A percentile compares a stretch with the other conserved stretches of the same genome.
phyloP scores from a whole-genome alignment of 805 yeast genomes.

The Candida patagonica region DNA sequence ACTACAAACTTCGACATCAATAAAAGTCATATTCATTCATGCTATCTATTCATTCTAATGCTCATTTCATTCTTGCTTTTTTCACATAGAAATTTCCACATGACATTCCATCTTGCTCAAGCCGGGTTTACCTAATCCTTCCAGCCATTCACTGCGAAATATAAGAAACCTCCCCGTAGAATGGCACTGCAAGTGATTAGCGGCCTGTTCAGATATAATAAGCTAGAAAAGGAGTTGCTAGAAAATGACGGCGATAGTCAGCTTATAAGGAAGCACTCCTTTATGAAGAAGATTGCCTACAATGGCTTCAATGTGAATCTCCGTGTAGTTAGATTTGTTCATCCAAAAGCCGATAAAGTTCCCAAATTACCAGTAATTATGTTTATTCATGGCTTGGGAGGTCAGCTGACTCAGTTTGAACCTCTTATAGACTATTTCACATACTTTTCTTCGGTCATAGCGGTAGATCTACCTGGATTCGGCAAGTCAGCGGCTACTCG shows the following conservation, averaged over 20 bases:
- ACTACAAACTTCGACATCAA: too few species aligned
- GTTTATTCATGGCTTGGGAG: constrained; percentile 84
- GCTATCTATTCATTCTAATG: too few species aligned
- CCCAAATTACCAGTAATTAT: constrained; percentile 47
- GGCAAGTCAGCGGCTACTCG: constrained; percentile 36
- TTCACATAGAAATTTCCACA: too few species aligned
- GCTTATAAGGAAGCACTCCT: constrained; percentile 15
- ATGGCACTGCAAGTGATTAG: constrained; percentile 8
- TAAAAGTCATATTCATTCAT: too few species aligned
- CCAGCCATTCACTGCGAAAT: too few species aligned
- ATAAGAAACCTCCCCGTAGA: too few species aligned
- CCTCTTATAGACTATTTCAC: constrained; percentile 54
- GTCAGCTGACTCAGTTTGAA: constrained; percentile 79
- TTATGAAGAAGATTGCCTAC: not conserved
- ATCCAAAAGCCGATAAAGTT: constrained; percentile 21
- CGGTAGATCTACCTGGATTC: constrained; percentile 83
- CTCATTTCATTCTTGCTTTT: too few species aligned
- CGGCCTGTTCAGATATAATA: constrained; percentile 15
- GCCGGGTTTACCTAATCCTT: too few species aligned
- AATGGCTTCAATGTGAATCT: constrained; percentile 8
- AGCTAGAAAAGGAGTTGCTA: constrained; percentile 12
- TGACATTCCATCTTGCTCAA: too few species aligned
- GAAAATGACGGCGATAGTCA: constrained; percentile 14
- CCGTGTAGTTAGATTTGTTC: constrained; percentile 20
- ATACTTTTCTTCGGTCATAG: constrained; percentile 52